Evolutionary conservation across 306 rosid species (phyloP).

Genomic region (Rosa lucieae): DNA sequence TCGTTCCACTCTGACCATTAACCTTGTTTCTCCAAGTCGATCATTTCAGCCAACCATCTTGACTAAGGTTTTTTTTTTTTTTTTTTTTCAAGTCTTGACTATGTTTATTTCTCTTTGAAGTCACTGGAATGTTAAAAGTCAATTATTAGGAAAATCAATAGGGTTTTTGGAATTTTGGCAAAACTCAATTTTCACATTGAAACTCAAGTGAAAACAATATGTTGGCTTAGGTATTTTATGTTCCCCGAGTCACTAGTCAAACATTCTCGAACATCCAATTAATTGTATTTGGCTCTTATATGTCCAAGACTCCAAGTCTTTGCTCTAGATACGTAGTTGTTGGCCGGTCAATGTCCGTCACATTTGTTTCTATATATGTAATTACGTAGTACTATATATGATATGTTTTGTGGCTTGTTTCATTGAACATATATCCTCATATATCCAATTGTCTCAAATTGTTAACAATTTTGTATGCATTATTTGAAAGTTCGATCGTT

Average conservation of each 20-base stretch:
- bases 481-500: background rate
- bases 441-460: background rate
- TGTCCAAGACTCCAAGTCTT: slow-evolving; percentile 1
- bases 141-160: slow-evolving; percentile 17
- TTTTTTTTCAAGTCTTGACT: slow-evolving; percentile 16
- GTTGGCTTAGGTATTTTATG: background rate
- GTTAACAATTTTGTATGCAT: no score
- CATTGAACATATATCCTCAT: background rate
- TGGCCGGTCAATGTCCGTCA: slow-evolving; percentile 20
- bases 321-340: background rate
- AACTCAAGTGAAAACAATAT: background rate
- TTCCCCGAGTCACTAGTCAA: background rate
- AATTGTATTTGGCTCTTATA: background rate
- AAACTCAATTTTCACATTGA: background rate
- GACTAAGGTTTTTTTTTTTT: slow-evolving; percentile 13
- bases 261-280: background rate
- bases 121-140: slow-evolving; percentile 23
- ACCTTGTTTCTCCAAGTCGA: background rate
- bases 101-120: slow-evolving; percentile 19
- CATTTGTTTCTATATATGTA: background rate
- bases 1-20: background rate
- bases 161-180: background rate
- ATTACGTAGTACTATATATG: background rate
- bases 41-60: slow-evolving; percentile 27
- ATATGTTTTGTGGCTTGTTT: background rate